Evolutionary conservation across 257 asterid genomes (phyloP), one percentile per base, ranked within the genome.

Genomic region (Catharanthus roseus): DNA sequence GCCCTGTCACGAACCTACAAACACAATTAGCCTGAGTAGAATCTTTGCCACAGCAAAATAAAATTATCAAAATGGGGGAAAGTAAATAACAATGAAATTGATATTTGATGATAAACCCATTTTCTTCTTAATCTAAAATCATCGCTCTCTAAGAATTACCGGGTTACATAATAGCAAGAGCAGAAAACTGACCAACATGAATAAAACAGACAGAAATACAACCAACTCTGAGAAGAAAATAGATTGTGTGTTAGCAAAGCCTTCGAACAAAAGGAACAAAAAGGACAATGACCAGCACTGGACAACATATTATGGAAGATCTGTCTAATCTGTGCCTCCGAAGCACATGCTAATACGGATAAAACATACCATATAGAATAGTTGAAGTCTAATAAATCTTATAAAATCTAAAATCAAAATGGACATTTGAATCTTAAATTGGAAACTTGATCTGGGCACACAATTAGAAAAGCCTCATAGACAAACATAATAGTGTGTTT

Each of bases 1-100:
- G 99, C 99, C 83, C 99, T 87, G 71, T 95, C 99, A 74, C 99
- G 91, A 75, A 92, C 99, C 98, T 95, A 83, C 67, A 83, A 69
- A 71, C 49, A 72, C 47, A 72, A 65, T 60, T 45, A 39, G 60
- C 73, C 28, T 28, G 6, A 45, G 41, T 38, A 64, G 50, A 41
- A 67, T 19, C 49, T 45, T 56, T 58, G 24, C 23, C 39, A 60
- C 12, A 33, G 24, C 24, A 31, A 54, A 54, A 54, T 23, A 1
- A 54, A 2, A 54, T 54, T 54, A 31, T 16, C 44, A 31, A 4
- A 16, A 36, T 28, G 50, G 11, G 15, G 45, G 36, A 10, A 26
- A 19, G 49, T 15, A 74, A 54, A 41, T 19, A 54, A n/a, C 19
- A 10, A 1, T 26, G 26, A 24, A 41, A 47, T 44, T 12, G n/a